Evolutionary conservation across 352 stramenopile genomes (phyloP), one percentile per base, ranked within the genome.

Genomic region (Phytopythium kandeliae): DNA sequence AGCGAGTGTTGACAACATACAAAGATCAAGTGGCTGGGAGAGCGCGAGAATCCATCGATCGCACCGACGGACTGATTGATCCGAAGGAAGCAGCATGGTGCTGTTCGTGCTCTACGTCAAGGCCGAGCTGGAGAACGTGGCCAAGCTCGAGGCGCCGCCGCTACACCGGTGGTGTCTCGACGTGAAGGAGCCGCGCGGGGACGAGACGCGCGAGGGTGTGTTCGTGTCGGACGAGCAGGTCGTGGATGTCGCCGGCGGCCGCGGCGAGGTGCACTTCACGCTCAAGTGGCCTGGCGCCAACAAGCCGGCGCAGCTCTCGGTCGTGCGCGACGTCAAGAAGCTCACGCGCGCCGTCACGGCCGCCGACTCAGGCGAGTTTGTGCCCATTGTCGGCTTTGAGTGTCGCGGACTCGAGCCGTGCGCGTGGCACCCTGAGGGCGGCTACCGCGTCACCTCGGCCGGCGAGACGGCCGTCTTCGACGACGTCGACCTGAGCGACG

Each of bases 81-180:
- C n/a, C n/a, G n/a, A n/a, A n/a, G n/a, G n/a, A n/a, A n/a, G 28
- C 4, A 31, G 28, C 37, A 94, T 94, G 83, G 82, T 91, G 58
- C 65, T 94, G 26, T 89, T 84, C 58, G 78, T 94, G 66, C 68
- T 95, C 45, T 91, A 89, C 60, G 74, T 95, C 13, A 94, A 94
- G 64, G 85, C 81, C 11, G 83, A 95, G 5, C 71, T 95, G 25
- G 82, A 95, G 79, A 92, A 94, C 62, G 71, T 95, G 4, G 78
- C 78, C 61, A 78, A 67, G 64, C 62, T 93, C 44, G 65, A 74
- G 45, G 79, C 82, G 31, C 81, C 85, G 30, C 45, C 66, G 19
- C 52, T 79, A 38, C 81, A 92, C 51, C 84, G 69, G 45, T 95
- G 85, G 85, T 93, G 82, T 38, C 65, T 95, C 46, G 76, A 91